Conservation (phyloP, 768 basidiomycete species). For the Boletus sp. region DNA sequence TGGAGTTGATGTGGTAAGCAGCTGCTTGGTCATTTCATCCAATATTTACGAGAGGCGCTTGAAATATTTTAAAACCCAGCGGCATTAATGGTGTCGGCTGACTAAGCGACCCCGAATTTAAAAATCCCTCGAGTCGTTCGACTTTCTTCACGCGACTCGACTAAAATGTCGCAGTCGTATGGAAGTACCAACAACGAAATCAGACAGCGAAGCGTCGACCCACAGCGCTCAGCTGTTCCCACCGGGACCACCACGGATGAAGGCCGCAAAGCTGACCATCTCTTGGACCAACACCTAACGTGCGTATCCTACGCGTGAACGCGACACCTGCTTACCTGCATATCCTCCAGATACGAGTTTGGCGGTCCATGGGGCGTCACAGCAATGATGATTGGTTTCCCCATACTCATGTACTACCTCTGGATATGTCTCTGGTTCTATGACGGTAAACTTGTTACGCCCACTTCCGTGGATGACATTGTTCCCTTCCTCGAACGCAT, state of each 20-base stretch:
- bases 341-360: slow-evolving; percentile 77
- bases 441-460: slow-evolving; percentile 76
- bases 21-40: background rate
- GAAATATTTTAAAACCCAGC: slow-evolving; percentile 12
- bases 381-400: slow-evolving; percentile 94
- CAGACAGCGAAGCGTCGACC: slow-evolving; percentile 30
- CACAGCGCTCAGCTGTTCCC: slow-evolving; percentile 11
- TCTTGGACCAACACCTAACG: slow-evolving; percentile 69
- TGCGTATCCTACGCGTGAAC: slow-evolving; percentile 29
- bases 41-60: slow-evolving; percentile 22
- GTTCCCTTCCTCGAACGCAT: slow-evolving; percentile 76
- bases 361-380: slow-evolving; percentile 90
- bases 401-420: slow-evolving; percentile 95
- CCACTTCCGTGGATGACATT: slow-evolving; percentile 66
- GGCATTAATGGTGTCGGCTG: slow-evolving; percentile 1
- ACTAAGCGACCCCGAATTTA: slow-evolving; percentile 18
- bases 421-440: slow-evolving; percentile 98
- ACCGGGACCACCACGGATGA: slow-evolving; percentile 53
- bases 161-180: slow-evolving; percentile 31
- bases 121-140: slow-evolving; percentile 10
- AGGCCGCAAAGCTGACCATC: slow-evolving; percentile 70
- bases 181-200: slow-evolving; percentile 24
- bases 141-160: slow-evolving; percentile 4
- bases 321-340: slow-evolving; percentile 6
- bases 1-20: slow-evolving; percentile 11